Percentiles rank a stretch among this genome's conserved stretches.
Conservation (phyloP, 1,139 yeast genomes). For the Taphrina sp. region DNA sequence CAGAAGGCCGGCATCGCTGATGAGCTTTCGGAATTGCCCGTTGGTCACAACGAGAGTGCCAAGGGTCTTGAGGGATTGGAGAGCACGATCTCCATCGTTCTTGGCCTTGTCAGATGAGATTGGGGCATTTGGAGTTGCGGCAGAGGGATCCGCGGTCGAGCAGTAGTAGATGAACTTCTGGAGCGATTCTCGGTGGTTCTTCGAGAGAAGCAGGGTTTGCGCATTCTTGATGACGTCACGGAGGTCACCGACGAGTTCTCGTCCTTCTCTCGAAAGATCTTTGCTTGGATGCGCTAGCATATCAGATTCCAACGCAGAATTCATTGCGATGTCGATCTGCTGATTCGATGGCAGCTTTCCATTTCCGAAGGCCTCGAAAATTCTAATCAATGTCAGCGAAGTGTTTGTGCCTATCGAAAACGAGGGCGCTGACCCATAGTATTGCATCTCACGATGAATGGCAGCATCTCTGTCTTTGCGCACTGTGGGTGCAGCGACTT, state of each 20-base stretch:
- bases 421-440: slow-evolving; percentile 33
- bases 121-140: slow-evolving; percentile 26
- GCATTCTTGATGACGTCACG: slow-evolving; percentile 35
- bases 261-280: slow-evolving; percentile 37
- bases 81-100: slow-evolving; percentile 19
- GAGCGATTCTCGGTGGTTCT: slow-evolving; percentile 36
- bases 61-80: slow-evolving; percentile 36
- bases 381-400: background rate
- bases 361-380: slow-evolving; percentile 33
- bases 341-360: slow-evolving; percentile 39
- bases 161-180: slow-evolving; percentile 38
- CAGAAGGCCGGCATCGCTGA: slow-evolving; percentile 36
- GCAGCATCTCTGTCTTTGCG: slow-evolving; percentile 35
- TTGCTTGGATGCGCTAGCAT: slow-evolving; percentile 28
- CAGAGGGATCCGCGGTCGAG: slow-evolving; percentile 23
- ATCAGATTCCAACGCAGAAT: slow-evolving; percentile 35
- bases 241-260: slow-evolving; percentile 30
- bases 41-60: slow-evolving; percentile 38
- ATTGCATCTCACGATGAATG: slow-evolving; percentile 36
- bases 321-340: slow-evolving; percentile 38
- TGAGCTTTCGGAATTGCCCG: slow-evolving; percentile 39
- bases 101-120: slow-evolving; percentile 23
- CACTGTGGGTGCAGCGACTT: slow-evolving; percentile 35
- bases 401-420: too few relatives aligned
- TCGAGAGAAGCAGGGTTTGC: slow-evolving; percentile 34